These are phyloP conservation scores for Picea sitchensis DNA, from an alignment of 75 land plant genomes.

Conservation along the genomic window DNA sequence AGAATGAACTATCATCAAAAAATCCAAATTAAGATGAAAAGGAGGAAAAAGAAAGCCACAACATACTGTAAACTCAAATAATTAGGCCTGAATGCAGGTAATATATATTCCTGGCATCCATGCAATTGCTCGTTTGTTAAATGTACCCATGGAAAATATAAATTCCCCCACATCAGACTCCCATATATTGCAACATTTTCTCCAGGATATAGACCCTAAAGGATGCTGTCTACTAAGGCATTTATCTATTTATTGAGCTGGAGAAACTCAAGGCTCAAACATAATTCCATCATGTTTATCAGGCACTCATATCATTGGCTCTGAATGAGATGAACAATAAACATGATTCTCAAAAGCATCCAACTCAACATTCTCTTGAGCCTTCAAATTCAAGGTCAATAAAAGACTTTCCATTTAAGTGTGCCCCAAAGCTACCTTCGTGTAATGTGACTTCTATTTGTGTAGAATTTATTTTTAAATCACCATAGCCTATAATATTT, in stretches of 20 bases:
- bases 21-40: too few species aligned
- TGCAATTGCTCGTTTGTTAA: not conserved
- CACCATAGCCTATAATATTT: constrained; percentile 25
- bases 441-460: constrained; percentile 35
- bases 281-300: too few species aligned
- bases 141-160: not conserved
- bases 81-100: too few species aligned
- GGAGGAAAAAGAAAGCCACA: too few species aligned
- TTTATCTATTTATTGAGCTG: not conserved
- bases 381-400: constrained; percentile 45
- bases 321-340: not conserved
- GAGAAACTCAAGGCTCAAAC: too few species aligned
- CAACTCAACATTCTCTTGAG: constrained; percentile 9
- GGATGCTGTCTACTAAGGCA: not conserved
- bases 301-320: not conserved
- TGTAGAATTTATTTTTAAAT: constrained; percentile 30
- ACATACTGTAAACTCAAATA: too few species aligned
- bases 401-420: not conserved
- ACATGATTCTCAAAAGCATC: constrained; percentile 6
- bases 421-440: constrained; percentile 8
- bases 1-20: too few species aligned
- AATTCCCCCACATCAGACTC: not conserved
- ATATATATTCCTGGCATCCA: too few species aligned
- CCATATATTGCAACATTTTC: not conserved
- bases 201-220: not conserved